These are phyloP conservation scores for Lachancea sp. DNA, from an alignment of 805 yeast genomes.

Conservation along the genomic window DNA sequence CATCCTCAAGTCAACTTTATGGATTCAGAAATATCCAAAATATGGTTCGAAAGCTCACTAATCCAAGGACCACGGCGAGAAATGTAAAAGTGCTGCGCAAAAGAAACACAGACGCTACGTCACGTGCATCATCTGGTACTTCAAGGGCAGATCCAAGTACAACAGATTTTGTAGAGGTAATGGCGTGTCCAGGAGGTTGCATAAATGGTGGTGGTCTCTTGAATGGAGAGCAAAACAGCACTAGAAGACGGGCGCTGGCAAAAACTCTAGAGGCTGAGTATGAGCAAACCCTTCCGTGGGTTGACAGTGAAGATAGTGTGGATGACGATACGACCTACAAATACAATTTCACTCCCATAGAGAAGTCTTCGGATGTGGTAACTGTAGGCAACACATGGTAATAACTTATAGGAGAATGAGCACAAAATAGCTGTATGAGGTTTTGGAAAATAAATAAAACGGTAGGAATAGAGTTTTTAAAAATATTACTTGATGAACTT, in stretches of 20 bases:
- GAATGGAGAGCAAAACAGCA: slow-evolving; percentile 35
- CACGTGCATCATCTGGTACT: slow-evolving; percentile 8
- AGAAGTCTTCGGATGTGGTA: slow-evolving; percentile 14
- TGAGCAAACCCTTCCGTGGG: slow-evolving; percentile 1
- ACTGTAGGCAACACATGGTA: slow-evolving; percentile 26
- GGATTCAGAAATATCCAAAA: slow-evolving; percentile 95
- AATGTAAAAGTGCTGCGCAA: slow-evolving; percentile 27
- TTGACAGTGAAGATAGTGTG: slow-evolving; percentile 1
- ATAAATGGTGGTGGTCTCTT: slow-evolving; percentile 96
- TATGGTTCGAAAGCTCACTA: slow-evolving; percentile 71
- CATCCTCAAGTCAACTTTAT: slow-evolving; percentile 63
- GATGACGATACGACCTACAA: slow-evolving; percentile 7
- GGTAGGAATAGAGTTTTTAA: too few relatives aligned
- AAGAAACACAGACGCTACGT: slow-evolving; percentile 19
- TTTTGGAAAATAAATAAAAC: too few relatives aligned
- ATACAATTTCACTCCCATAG: slow-evolving; percentile 20
- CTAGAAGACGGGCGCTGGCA: slow-evolving; percentile 14
- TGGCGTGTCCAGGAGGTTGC: slow-evolving; percentile 99
- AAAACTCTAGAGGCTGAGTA: slow-evolving; percentile 12
- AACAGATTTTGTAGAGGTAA: slow-evolving; percentile 83
- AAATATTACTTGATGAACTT: too few relatives aligned
- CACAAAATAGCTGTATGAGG: too few relatives aligned
- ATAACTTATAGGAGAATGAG: too few relatives aligned
- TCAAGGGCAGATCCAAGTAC: slow-evolving; percentile 51
- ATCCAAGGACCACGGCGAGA: slow-evolving; percentile 16